Base-by-base conservation (phyloP, 352 stramenopile genomes). In the Phytopythium litorale region DNA sequence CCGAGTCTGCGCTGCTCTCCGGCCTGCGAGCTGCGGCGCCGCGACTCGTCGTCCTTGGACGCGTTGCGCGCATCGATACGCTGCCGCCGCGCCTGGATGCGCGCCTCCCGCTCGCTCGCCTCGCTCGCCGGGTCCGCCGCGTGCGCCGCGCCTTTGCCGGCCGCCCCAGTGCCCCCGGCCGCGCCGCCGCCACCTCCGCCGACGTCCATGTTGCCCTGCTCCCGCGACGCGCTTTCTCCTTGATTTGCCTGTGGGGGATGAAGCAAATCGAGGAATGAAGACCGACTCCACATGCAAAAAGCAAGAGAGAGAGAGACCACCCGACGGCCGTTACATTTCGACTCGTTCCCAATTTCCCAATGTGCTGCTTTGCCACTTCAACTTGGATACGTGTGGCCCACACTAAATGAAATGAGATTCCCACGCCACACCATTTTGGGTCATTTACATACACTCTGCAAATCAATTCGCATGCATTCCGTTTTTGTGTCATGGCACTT, bases 61-160 rank as follows among this genome's bases (percentile, higher is more conserved):
- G 82, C 84, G 60, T 89, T 95, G 40, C 83, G 82, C 28, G 72
- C 65, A n/a, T 92, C 82, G 64, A 93, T 91, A 28, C 86, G 86
- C 62, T 84, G 71, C 12, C 82, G 76, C 15, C 86, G 78, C 59
- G 76, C 77, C 38, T 79, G 71, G 52, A 95, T 73, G 54, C 86
- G 84, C 16, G 73, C 70, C 15, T 92, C 81, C 28, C 79, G 77
- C 56, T 91, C 84, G 42, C 71, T 84, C 42, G 56, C 63, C 9
- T 77, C 70, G 7, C 64, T 52, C 4, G 38, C 63, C n/a, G 67
- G 64, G 58, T 77, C 70, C 3, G 23, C 37, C 19, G 51, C 32
- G 7, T 56, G 50, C 4, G 28, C 4, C 50, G 33, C 21, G 51
- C 52, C 52, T 11, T 45, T 58, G 33, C 52, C 52, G 33, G 13